Percentiles rank a stretch among this genome's conserved stretches.
Conservation (phyloP, 1,284 basidiomycete species). For the Coriolopsis trogii region DNA sequence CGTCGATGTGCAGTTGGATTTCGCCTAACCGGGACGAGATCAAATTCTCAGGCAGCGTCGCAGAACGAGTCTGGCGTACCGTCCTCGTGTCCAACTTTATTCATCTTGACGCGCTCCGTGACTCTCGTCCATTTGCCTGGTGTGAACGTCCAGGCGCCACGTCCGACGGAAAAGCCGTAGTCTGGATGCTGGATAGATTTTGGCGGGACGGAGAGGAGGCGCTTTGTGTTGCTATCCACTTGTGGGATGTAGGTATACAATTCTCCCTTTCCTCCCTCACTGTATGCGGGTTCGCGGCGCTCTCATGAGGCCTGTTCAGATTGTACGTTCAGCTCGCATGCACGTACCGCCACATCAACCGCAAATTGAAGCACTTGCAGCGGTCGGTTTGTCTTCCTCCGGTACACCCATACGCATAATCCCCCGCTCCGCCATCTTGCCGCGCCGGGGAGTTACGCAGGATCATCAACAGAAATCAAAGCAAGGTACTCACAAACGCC, state of each 20-base stretch:
- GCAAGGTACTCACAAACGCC: conserved; percentile 56
- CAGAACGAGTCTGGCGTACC: too few species aligned
- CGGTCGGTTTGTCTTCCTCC: conserved; percentile 59
- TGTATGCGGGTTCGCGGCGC: conserved; percentile 19
- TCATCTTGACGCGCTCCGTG: conserved; percentile 65
- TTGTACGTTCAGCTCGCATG: background rate
- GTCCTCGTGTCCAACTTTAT: conserved; percentile 49
- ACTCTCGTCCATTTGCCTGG: conserved; percentile 59
- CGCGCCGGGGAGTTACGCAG: background rate
- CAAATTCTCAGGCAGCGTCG: background rate
- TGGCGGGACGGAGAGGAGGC: conserved; percentile 52
- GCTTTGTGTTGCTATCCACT: conserved; percentile 42
- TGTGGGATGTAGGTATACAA: conserved; percentile 63
- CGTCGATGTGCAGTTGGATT: conserved; percentile 59
- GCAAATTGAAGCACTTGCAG: conserved; percentile 61
- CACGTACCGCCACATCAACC: conserved; percentile 67
- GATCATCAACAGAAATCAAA: background rate
- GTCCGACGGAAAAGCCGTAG: conserved; percentile 63
- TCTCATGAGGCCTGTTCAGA: background rate
- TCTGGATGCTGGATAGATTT: conserved; percentile 52
- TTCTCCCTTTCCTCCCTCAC: conserved; percentile 51
- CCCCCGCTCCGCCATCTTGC: conserved; percentile 57
- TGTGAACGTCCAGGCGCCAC: conserved; percentile 51
- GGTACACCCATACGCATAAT: conserved; percentile 59
- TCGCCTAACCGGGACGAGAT: conserved; percentile 43